A percentile compares a stretch with the other conserved stretches of the same genome.
Conservation (phyloP, 495 filamentous ascomycete species). For the Aspergillus conjunctus region DNA sequence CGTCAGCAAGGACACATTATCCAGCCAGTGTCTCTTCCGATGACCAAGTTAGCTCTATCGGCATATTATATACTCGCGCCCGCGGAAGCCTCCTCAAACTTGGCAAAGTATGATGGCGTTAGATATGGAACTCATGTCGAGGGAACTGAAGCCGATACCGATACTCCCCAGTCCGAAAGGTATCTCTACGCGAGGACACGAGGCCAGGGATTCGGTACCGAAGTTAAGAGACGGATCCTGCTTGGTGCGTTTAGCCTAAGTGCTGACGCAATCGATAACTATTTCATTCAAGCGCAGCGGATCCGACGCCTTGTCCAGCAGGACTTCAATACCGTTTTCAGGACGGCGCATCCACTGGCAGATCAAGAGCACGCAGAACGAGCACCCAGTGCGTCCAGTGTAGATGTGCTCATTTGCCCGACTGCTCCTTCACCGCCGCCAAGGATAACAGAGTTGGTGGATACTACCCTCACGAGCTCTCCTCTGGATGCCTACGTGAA, state of each 20-base stretch:
- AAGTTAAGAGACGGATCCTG: constrained; percentile 83
- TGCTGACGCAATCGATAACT: constrained; percentile 90
- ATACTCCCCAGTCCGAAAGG: constrained; percentile 33
- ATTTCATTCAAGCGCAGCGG: constrained; percentile 91
- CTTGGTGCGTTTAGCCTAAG: constrained; percentile 90
- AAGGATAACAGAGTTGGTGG: constrained; percentile 52
- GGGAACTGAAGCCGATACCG: constrained; percentile 30
- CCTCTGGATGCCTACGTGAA: constrained; percentile 73
- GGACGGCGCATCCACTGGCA: constrained; percentile 62
- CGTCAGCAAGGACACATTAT: constrained; percentile 65
- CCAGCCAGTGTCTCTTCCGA: constrained; percentile 76
- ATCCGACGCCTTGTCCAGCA: constrained; percentile 78
- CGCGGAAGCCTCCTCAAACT: constrained; percentile 92
- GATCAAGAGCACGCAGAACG: constrained; percentile 39
- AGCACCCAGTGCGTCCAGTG: constrained; percentile 49
- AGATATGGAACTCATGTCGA: constrained; percentile 71
- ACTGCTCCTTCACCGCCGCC: constrained; percentile 82
- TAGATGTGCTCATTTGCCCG: constrained; percentile 88
- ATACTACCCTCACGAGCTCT: constrained; percentile 30
- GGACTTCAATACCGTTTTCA: constrained; percentile 84
- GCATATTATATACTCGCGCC: constrained; percentile 96
- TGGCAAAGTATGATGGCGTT: constrained; percentile 96
- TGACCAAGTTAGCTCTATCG: constrained; percentile 80
- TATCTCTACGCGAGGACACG: constrained; percentile 78
- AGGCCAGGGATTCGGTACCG: constrained; percentile 72